Base-by-base conservation (phyloP, 2,329 filamentous ascomycete genomes). In the Arthrinium puccinioides region DNA sequence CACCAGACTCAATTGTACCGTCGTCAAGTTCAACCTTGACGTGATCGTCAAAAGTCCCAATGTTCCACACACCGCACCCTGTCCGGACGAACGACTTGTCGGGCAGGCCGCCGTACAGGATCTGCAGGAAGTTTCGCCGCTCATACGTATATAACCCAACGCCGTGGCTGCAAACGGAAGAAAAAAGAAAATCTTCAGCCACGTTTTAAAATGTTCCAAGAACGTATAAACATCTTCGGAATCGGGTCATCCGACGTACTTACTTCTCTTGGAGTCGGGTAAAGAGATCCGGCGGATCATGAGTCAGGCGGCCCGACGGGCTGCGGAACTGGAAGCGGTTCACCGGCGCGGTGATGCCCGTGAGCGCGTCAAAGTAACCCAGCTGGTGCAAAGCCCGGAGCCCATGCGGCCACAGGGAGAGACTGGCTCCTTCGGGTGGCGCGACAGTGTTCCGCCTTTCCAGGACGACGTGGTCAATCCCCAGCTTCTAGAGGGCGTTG, bases 381-480 rank as follows among this genome's bases (percentile, higher is more conserved):
- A 44, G 11, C 19, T 46, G 44, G 7, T 42, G 15, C n/a, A 46
- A 32, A 10, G 44, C 36, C 2, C 44, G 41, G 7, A 23, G 16
- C 4, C 23, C 44, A 16, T 46, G 33, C 11, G 41, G 44, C 14
- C 39, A 44, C 9, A 46, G 32, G 16, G 33, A 25, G 14, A 44
- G 40, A 19, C 41, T 37, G 18, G 44, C 44, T 7, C 44, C 44
- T 14, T 40, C 35, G 4, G 32, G 41, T 4, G 39, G 41, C n/a
- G 25, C 39, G 15, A 44, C 25, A 5, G 32, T 14, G 11, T 34
- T 19, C 10, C 32, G 27, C 15, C 29, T 29, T 32, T 46, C 41
- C 4, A 46, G 41, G 4, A 44, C 39, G 20, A 46, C 37, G 30
- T 44, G 41, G 32, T 46, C 39, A 32, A 46, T 44, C 10, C 39